Conservation (phyloP, 148 eudicot species). For the Diospyros lotus region DNA sequence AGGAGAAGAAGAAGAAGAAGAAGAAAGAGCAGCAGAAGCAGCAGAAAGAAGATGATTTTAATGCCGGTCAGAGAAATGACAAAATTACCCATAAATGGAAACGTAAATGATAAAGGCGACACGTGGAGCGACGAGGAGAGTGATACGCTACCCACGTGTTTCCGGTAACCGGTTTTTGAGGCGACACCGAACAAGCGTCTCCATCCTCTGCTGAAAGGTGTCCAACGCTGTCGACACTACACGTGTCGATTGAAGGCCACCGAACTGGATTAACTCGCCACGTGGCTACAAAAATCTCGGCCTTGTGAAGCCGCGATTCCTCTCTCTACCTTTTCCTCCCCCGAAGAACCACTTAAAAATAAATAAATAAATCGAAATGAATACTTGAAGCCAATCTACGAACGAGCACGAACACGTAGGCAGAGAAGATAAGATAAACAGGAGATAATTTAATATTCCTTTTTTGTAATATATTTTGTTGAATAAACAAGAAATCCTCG, state of each 20-base stretch:
- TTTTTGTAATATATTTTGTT: no score
- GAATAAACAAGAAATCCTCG: no score
- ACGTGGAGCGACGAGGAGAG: conserved; percentile 7
- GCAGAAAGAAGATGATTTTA: background rate
- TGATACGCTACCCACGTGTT: conserved; percentile 16
- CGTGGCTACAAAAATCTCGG: conserved; percentile 11
- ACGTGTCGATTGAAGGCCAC: conserved; percentile 11
- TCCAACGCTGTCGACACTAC: background rate
- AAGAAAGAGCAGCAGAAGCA: background rate
- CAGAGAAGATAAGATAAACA: no score
- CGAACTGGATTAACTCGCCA: background rate
- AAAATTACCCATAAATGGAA: background rate
- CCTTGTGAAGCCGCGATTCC: conserved; percentile 11
- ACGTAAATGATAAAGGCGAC: background rate
- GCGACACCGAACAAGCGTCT: conserved; percentile 15
- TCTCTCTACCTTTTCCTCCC: background rate
- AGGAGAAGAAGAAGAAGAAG: background rate
- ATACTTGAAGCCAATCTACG: no score
- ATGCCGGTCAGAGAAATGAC: background rate
- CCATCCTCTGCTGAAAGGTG: background rate
- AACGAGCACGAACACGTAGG: no score
- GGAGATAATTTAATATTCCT: no score
- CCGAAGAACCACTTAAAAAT: no score
- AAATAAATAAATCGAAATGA: no score
- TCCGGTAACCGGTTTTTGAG: conserved; percentile 1